Evolutionary conservation across 73 alveolate species (phyloP).

Genomic region (Tetrahymena malaccensis): DNA sequence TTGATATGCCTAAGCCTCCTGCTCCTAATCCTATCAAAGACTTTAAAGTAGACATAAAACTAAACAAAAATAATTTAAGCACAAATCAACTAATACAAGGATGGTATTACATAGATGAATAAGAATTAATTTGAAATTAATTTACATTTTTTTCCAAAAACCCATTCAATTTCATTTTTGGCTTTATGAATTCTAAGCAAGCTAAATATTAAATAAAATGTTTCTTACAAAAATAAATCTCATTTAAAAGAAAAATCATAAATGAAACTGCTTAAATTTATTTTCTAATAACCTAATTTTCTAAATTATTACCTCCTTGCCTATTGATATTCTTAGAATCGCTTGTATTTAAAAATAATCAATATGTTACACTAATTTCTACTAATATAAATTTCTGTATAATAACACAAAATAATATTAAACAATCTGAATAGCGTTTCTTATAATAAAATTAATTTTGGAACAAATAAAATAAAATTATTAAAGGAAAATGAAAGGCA

Average conservation of each 20-base stretch:
- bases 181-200: too few relatives aligned
- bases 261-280: not conserved
- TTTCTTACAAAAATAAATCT: not conserved
- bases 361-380: too few relatives aligned
- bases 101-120: not conserved
- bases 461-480: not conserved
- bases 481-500: not conserved
- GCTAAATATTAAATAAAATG: too few relatives aligned
- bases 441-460: not conserved
- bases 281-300: not conserved
- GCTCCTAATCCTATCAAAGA: not conserved
- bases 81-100: not conserved
- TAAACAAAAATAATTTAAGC: not conserved
- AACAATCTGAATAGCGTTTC: not conserved
- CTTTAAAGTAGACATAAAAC: not conserved
- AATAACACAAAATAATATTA: too few relatives aligned
- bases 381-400: not conserved
- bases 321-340: not conserved
- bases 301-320: not conserved
- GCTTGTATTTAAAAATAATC: not conserved
- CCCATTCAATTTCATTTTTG: not conserved
- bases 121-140: not conserved
- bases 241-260: not conserved
- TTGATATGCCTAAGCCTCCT: not conserved
- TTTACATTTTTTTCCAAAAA: not conserved